Evolutionary conservation across 106 monocot genomes (phyloP).

Genomic region (Phalaenopsis aphrodite): DNA sequence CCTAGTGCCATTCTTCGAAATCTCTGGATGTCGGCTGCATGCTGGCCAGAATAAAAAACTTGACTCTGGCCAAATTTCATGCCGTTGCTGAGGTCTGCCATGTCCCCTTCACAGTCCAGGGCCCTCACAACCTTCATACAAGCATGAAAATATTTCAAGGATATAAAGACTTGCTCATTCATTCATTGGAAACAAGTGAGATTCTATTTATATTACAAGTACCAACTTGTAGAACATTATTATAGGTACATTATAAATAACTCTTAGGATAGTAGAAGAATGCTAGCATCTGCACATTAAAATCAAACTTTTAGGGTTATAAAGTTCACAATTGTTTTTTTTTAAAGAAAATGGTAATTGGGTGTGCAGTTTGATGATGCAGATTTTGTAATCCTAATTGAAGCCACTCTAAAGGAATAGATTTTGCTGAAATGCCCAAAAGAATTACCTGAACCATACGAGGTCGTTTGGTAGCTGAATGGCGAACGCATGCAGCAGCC

Average conservation of each 20-base stretch:
- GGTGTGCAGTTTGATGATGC: background rate
- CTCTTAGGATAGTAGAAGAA: background rate
- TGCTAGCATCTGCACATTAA: background rate
- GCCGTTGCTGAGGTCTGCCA: constrained; percentile 28
- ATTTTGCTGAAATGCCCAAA: background rate
- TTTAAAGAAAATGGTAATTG: background rate
- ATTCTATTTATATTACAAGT: too few species aligned
- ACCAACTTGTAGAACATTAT: background rate
- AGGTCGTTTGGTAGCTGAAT: constrained; percentile 52
- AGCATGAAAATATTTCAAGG: background rate
- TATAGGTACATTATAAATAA: background rate
- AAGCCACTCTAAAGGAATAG: background rate
- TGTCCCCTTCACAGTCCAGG: constrained; percentile 24
- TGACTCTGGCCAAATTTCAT: constrained; percentile 33
- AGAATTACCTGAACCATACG: constrained; percentile 27
- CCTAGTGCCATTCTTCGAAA: constrained; percentile 27
- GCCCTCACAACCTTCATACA: constrained; percentile 24
- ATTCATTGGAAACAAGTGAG: background rate
- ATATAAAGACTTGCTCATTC: background rate
- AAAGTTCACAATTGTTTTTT: background rate
- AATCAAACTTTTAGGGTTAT: background rate
- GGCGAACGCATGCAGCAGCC: constrained; percentile 60
- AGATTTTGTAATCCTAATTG: background rate
- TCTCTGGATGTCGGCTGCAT: constrained; percentile 18
- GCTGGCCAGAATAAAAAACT: constrained; percentile 16